Evolutionary conservation across 2,329 filamentous ascomycete genomes (phyloP), one percentile per base, ranked within the genome.

Genomic region (Trichoderma sp.): DNA sequence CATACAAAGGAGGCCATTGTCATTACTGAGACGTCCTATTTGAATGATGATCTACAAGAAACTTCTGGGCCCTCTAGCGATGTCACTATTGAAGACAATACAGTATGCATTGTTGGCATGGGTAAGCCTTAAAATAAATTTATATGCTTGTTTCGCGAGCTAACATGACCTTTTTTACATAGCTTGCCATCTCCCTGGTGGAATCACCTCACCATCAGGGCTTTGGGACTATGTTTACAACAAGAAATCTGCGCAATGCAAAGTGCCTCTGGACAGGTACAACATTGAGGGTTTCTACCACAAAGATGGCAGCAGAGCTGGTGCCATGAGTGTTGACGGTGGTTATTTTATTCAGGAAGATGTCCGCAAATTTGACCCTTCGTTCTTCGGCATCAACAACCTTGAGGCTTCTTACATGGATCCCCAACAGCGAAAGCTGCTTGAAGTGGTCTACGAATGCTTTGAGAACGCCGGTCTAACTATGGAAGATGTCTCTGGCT

Each of bases 191-290:
- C 69, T 72, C 59, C 69, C 69, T 35, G 69, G 69, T 29, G 69
- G 69, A 64, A 72, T 72, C 59, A 72, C 69, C 69, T 72, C 69
- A 35, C 69, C 69, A 35, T 72, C 69, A 14, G 69, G 69, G 59
- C 69, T 81, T 66, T 84, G 82, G 82, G 79, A 82, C 53, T 76
- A 83, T 16, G 77, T 84, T 1, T n/a, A 79, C 38, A 81, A 82
- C 68, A 80, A 81, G 21, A 77, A 76, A 12, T 78, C 79, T 69
- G 80, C 77, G 4, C 78, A 78, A 16, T 79, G 78, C 24, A 75
- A 74, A 8, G 80, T 83, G 5, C 82, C 82, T 8, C 66, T 74
- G 14, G 79, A 76, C 60, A 77, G 82, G 18, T 83, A 80, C 67
- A 75, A 16, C 68, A 75, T 18, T 73, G 66, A 66, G 21, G 50